These are phyloP conservation scores for Nevesoporus exiguus DNA, from an alignment of 768 basidiomycete species.

Conservation along the genomic window DNA sequence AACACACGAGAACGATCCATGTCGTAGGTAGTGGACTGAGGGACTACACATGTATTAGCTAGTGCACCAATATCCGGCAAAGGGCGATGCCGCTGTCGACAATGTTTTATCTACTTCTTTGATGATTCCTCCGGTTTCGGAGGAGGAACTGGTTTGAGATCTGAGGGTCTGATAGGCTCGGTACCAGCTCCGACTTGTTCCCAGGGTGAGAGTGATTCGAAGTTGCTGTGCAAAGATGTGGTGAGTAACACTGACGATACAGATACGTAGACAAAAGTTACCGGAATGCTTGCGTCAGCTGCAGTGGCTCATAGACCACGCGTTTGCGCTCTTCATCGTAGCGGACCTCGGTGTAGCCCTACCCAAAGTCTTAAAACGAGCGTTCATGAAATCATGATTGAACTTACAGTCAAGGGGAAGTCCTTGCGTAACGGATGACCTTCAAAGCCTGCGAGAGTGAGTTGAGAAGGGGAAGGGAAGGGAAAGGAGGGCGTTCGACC, in stretches of 20 bases:
- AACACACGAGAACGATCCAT: conserved; percentile 2
- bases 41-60: conserved; percentile 10
- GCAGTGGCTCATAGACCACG: conserved; percentile 95
- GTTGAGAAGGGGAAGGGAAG: not conserved
- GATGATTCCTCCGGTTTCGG: conserved; percentile 70
- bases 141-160: conserved; percentile 72
- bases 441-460: conserved; percentile 67
- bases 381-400: not conserved
- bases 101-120: conserved; percentile 59
- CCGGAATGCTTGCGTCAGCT: conserved; percentile 98
- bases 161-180: conserved; percentile 55
- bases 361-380: conserved; percentile 2
- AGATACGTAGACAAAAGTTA: conserved; percentile 31
- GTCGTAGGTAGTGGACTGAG: conserved; percentile 5
- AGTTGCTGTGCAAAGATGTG: conserved; percentile 59
- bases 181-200: conserved; percentile 82
- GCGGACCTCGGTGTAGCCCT: conserved; percentile 99
- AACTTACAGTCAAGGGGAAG: conserved; percentile 89
- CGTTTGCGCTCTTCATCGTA: conserved; percentile 98
- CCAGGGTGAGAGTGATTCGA: conserved; percentile 91
- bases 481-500: conserved; percentile 3
- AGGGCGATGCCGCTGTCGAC: not conserved
- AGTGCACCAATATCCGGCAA: conserved; percentile 13
- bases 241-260: not conserved
- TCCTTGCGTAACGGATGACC: conserved; percentile 98